Evolutionary conservation across 208 protist species (phyloP).

Genomic region (Leishmania braziliensis): DNA sequence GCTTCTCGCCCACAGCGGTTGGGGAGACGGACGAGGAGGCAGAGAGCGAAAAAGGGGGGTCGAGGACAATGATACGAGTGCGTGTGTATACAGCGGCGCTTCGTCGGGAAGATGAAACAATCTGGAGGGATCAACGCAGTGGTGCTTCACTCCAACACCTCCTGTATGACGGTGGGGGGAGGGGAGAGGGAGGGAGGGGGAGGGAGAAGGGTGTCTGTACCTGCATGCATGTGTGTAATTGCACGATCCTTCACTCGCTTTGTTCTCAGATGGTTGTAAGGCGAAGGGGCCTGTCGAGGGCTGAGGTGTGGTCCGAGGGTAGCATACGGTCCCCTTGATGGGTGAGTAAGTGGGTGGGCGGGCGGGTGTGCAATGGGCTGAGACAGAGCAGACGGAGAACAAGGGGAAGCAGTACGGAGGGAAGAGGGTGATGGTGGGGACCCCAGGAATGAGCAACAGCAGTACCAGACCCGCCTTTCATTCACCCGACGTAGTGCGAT

Average conservation of each 20-base stretch:
- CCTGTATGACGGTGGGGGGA: not conserved
- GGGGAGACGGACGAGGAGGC: not conserved
- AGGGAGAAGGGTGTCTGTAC: not conserved
- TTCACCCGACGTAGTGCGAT: not conserved
- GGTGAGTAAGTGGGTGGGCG: not conserved
- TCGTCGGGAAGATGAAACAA: not conserved
- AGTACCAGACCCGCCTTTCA: not conserved
- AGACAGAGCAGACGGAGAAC: not conserved
- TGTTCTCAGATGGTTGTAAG: not conserved
- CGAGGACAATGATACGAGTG: not conserved
- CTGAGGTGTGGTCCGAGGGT: not conserved
- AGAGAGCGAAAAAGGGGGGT: not conserved
- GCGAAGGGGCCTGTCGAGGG: not conserved
- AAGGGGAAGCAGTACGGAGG: not conserved
- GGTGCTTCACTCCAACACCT: not conserved
- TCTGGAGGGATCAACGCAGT: not conserved
- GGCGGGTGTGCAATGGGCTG: not conserved
- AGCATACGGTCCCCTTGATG: not conserved
- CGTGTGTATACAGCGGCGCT: not conserved
- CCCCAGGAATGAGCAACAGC: not conserved
- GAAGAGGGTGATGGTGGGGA: not conserved
- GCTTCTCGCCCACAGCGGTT: not conserved
- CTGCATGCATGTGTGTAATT: not conserved
- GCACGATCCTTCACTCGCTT: not conserved
- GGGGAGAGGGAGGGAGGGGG: not conserved